A percentile compares a stretch with the other conserved stretches of the same genome.
These are phyloP conservation scores for Porcisia hertigi DNA, from an alignment of 208 protist species.

Conservation along the genomic window DNA sequence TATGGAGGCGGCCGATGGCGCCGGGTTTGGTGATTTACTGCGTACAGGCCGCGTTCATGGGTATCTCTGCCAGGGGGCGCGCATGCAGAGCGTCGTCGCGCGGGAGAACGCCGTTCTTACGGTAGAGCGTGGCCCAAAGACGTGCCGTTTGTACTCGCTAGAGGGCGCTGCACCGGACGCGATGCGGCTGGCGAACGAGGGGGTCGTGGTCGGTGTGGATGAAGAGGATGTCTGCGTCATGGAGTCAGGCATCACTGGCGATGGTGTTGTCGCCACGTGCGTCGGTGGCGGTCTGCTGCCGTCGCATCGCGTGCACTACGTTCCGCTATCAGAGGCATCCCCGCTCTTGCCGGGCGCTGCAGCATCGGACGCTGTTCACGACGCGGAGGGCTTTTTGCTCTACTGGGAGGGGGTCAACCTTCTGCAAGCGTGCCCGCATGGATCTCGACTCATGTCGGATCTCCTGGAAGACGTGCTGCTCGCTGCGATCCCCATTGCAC, in stretches of 20 bases:
- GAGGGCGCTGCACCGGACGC: constrained; percentile 16
- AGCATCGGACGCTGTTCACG: background rate
- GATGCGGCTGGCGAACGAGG: constrained; percentile 28
- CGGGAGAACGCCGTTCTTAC: constrained; percentile 25
- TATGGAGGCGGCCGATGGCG: constrained; percentile 22
- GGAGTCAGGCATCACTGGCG: background rate
- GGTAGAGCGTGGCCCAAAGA: constrained; percentile 28
- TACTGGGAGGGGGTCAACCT: constrained; percentile 38
- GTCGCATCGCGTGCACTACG: constrained; percentile 27
- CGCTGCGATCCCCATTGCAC: constrained; percentile 21
- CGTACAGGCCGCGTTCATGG: constrained; percentile 8
- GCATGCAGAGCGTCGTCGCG: constrained; percentile 27
- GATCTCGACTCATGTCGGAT: constrained; percentile 24
- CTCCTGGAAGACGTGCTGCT: constrained; percentile 37
- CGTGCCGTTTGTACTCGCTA: constrained; percentile 36
- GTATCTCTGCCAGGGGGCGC: constrained; percentile 36
- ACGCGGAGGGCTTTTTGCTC: constrained; percentile 15
- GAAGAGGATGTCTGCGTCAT: constrained; percentile 22
- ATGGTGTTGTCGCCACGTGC: background rate
- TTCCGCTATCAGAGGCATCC: constrained; percentile 14
- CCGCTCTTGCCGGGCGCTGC: constrained; percentile 16
- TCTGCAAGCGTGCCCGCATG: constrained; percentile 29
- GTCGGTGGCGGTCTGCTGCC: background rate
- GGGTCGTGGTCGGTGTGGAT: constrained; percentile 30
- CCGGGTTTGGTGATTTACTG: constrained; percentile 16